These are phyloP conservation scores for Rossbeevera mucosa DNA, from an alignment of 768 basidiomycete species.

Conservation along the genomic window DNA sequence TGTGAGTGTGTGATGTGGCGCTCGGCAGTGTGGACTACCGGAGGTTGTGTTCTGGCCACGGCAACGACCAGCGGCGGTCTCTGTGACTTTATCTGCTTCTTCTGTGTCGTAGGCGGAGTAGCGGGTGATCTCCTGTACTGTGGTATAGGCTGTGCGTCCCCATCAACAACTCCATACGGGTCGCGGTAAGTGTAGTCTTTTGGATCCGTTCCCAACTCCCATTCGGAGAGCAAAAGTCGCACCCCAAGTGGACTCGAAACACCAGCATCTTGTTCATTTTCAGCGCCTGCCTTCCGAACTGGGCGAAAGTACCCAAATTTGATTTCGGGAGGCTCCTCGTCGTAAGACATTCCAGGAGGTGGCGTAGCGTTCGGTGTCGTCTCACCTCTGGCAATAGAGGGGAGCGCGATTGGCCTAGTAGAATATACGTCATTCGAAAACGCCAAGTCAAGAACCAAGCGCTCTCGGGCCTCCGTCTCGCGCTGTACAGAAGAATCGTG, in stretches of 20 bases:
- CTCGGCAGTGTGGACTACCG: constrained; percentile 8
- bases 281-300: constrained; percentile 25
- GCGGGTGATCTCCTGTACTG: constrained; percentile 10
- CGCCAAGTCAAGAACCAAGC: constrained; percentile 58
- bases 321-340: constrained; percentile 51
- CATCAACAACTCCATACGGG: constrained; percentile 42
- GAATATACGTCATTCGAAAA: constrained; percentile 59
- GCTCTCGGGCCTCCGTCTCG: constrained; percentile 54
- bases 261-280: constrained; percentile 14
- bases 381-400: background rate
- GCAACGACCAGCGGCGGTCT: constrained; percentile 40
- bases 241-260: constrained; percentile 48
- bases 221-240: constrained; percentile 61
- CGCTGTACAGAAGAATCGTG: constrained; percentile 39
- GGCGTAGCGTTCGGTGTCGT: constrained; percentile 6
- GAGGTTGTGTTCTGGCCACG: constrained; percentile 18
- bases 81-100: constrained; percentile 21
- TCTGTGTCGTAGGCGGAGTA: constrained; percentile 14
- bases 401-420: constrained; percentile 34
- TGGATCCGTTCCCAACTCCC: constrained; percentile 55
- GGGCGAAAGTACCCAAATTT: constrained; percentile 63
- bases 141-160: constrained; percentile 14
- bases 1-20: constrained; percentile 14
- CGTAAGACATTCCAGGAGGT: constrained; percentile 45
- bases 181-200: constrained; percentile 49